Evolutionary conservation across 768 basidiomycete genomes (phyloP).

Genomic region (Trametes cubensis): DNA sequence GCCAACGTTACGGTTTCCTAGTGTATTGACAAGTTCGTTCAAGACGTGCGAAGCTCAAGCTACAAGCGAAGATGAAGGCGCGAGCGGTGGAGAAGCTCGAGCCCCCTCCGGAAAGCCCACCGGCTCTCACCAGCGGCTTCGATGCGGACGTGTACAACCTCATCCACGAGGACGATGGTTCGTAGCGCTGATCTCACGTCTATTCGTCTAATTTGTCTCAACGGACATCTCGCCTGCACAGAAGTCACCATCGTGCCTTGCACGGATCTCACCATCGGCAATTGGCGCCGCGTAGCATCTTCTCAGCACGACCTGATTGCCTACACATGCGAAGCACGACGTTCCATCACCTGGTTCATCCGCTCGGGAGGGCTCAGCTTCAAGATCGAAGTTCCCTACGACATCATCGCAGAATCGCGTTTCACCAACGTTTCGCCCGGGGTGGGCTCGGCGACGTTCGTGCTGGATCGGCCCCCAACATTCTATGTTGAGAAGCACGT

Average conservation of each 20-base stretch:
- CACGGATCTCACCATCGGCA: conserved; percentile 72
- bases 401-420: conserved; percentile 57
- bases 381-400: conserved; percentile 84
- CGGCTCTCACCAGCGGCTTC: conserved; percentile 52
- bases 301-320: conserved; percentile 70
- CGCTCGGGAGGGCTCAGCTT: conserved; percentile 71
- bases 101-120: conserved; percentile 51
- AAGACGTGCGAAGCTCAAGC: conserved; percentile 83
- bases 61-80: conserved; percentile 53
- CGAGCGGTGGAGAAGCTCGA: conserved; percentile 35
- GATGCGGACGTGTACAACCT: conserved; percentile 63
- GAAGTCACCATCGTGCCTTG: conserved; percentile 80
- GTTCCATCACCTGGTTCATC: conserved; percentile 78
- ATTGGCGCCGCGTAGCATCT: conserved; percentile 75
- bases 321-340: conserved; percentile 70
- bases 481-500: conserved; percentile 66
- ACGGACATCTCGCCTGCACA: conserved; percentile 29
- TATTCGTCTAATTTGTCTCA: not conserved
- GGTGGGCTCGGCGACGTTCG: conserved; percentile 61
- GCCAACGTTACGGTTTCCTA: conserved; percentile 7
- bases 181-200: conserved; percentile 34
- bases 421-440: conserved; percentile 58
- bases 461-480: conserved; percentile 64
- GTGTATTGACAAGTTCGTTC: not conserved
- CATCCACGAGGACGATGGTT: conserved; percentile 80